phyloP scores from a whole-genome alignment of 441 rosid genomes.

The Mallotus japonicus region DNA sequence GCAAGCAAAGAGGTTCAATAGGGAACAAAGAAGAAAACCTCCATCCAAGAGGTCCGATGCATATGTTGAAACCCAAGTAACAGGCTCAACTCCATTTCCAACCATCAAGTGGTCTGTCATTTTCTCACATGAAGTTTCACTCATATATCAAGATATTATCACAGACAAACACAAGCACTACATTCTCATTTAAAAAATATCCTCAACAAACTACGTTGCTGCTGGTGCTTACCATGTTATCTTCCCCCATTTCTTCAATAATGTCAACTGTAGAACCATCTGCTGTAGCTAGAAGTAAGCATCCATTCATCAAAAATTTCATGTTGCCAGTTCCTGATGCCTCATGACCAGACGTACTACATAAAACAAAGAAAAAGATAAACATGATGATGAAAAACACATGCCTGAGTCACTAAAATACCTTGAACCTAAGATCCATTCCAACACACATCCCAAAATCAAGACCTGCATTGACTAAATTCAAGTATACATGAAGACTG shows the following conservation, averaged over 20 bases:
- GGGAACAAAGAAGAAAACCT: background rate
- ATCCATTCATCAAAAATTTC: constrained; percentile 59
- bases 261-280: constrained; percentile 57
- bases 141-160: background rate
- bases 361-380: background rate
- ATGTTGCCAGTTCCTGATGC: constrained; percentile 62
- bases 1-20: background rate
- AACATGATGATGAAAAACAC: background rate
- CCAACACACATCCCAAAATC: background rate
- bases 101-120: background rate
- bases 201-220: background rate
- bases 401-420: background rate
- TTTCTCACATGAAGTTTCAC: background rate
- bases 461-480: background rate
- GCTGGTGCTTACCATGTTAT: constrained; percentile 39
- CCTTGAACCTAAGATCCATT: background rate
- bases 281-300: constrained; percentile 50
- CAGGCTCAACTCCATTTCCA: background rate
- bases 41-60: background rate
- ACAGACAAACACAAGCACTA: background rate
- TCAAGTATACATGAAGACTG: background rate
- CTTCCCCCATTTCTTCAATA: constrained; percentile 46
- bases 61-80: background rate
- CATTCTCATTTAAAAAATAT: background rate
- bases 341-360: constrained; percentile 59